Base-by-base conservation (phyloP, 257 asterid species). In the Eustoma russellianum region DNA sequence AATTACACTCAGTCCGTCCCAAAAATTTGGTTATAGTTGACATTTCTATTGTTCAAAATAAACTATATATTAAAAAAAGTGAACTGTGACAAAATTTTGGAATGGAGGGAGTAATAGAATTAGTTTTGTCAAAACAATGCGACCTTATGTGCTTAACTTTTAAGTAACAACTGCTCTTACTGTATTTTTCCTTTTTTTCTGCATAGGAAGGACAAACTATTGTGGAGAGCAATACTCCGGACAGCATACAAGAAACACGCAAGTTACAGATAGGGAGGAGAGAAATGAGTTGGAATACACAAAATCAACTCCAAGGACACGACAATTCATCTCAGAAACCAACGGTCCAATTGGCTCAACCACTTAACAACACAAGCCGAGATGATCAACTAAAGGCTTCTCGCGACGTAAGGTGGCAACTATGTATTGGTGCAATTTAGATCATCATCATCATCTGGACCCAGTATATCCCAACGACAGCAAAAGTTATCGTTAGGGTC, bases 361-460 rank as follows among this genome's bases (percentile, higher is more conserved):
- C 64, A 6, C 70, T 40, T 34, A 67, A 59, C 66, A 75, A 70
- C 10, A 70, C 83, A 51, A 87, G 68, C 71, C 89, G 66, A 57
- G 98, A 87, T 65, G 95, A 79, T 64, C 82, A 78, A 75, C 76
- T 91, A 64, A 87, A 84, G 79, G 90, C 95, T 75, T 84, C 97
- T 76, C 90, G 97, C 76, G 98, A 91, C 78, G 96, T 91, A 84
- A 82, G 91, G 91, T 85, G 79, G 75, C 86, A 77, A 65, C 51
- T 64, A 46, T 69, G 75, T 60, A 7, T 56, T 59, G 44, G 59
- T 63, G 57, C 53, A 38, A n/a, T n/a, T n/a, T n/a, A n/a, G n/a
- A n/a, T n/a, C n/a, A n/a, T n/a, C n/a, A n/a, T n/a, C n/a, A n/a
- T n/a, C n/a, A n/a, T n/a, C n/a, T n/a, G n/a, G n/a, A n/a, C n/a